Percentiles rank a stretch among this genome's conserved stretches.
These are phyloP conservation scores for Amaranthus palmeri DNA, from an alignment of 148 eudicot species.

Conservation along the genomic window DNA sequence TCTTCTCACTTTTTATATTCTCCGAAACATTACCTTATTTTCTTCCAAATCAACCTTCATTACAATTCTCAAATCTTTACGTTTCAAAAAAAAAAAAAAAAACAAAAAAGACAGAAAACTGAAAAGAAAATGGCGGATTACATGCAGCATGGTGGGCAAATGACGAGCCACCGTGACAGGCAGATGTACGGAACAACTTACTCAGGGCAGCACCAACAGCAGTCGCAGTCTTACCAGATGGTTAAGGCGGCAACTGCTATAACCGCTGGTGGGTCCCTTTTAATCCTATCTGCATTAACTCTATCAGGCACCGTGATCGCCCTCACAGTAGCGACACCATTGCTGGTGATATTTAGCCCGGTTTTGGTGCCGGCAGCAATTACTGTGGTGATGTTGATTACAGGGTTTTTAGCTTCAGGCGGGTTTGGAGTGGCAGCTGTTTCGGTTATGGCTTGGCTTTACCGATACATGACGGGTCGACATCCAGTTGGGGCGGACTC, in stretches of 20 bases:
- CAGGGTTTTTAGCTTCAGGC: constrained; percentile 54
- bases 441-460: constrained; percentile 60
- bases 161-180: constrained; percentile 3
- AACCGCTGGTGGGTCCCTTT: constrained; percentile 49
- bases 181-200: neutral
- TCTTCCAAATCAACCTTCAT: neutral
- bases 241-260: constrained; percentile 45
- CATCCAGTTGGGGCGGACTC: constrained; percentile 51
- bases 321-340: constrained; percentile 44
- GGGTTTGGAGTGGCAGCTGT: constrained; percentile 59
- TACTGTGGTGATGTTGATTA: constrained; percentile 26
- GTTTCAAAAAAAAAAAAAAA: neutral
- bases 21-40: neutral
- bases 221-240: constrained; percentile 34
- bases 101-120: too few relatives aligned
- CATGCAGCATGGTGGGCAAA: constrained; percentile 15
- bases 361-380: constrained; percentile 57
- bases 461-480: constrained; percentile 50
- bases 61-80: neutral
- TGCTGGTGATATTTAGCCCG: constrained; percentile 58
- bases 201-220: constrained; percentile 10
- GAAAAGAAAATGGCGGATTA: constrained; percentile 17
- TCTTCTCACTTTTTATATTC: constrained; percentile 20
- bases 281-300: constrained; percentile 39
- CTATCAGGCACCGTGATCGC: constrained; percentile 45